These are phyloP conservation scores for Talaromyces pinophilus DNA, from an alignment of 2,329 filamentous ascomycete genomes.

Conservation along the genomic window DNA sequence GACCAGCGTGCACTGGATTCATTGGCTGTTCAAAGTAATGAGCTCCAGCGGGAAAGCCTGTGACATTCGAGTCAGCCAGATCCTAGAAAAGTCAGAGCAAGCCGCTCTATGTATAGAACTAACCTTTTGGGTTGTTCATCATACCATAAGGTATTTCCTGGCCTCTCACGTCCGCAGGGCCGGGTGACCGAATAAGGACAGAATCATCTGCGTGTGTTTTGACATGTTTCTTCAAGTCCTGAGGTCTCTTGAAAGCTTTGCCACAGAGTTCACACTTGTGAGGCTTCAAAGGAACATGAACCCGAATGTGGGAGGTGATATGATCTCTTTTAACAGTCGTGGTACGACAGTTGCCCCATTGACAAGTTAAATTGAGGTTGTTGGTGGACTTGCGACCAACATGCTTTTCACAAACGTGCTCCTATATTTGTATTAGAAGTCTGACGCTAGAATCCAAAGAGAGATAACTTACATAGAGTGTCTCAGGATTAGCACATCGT, in stretches of 20 bases:
- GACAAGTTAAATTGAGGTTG: slow-evolving; percentile 94
- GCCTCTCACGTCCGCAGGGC: slow-evolving; percentile 53
- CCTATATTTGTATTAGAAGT: slow-evolving; percentile 54
- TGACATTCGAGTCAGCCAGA: slow-evolving; percentile 20
- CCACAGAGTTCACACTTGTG: slow-evolving; percentile 99
- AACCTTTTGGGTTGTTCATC: slow-evolving; percentile 40
- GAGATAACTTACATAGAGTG: slow-evolving; percentile 59
- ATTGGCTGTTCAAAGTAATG: slow-evolving; percentile 58
- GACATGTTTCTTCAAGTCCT: slow-evolving; percentile 99
- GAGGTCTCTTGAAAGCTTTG: slow-evolving; percentile 98
- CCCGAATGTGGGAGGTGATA: slow-evolving; percentile 97
- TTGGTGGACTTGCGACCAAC: slow-evolving; percentile 99
- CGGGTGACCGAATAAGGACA: slow-evolving; percentile 67
- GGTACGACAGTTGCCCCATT: slow-evolving; percentile 94
- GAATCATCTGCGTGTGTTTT: slow-evolving; percentile 98
- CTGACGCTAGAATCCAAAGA: background rate
- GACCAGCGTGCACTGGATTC: slow-evolving; percentile 47
- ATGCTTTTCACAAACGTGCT: slow-evolving; percentile 97
- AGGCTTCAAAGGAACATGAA: slow-evolving; percentile 97
- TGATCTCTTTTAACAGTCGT: slow-evolving; percentile 98
- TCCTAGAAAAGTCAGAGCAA: background rate
- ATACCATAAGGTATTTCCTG: slow-evolving; percentile 45
- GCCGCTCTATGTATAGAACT: slow-evolving; percentile 18
- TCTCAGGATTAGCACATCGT: slow-evolving; percentile 58
- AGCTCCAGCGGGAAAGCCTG: slow-evolving; percentile 38